Base-by-base conservation (phyloP, 805 yeast species). In the Zygotorulaspora sp. region DNA sequence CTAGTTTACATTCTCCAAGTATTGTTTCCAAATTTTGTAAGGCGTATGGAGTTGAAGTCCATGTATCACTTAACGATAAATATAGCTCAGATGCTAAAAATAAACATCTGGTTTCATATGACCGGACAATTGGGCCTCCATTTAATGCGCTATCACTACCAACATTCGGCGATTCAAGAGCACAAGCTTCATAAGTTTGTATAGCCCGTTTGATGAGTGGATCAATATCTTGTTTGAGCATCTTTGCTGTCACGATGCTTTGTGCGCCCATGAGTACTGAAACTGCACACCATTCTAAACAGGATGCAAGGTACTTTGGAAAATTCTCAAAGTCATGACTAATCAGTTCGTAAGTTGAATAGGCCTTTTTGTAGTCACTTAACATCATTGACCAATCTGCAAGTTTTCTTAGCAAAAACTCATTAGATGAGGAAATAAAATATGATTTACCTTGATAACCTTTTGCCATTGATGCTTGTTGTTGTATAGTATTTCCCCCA, bases 321-420 rank as follows among this genome's bases (percentile, higher is more conserved):
- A 80, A 73, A 42, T 75, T 74, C 26, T 76, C 67, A 48, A 80
- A 80, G 56, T 89, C 96, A 52, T 83, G 81, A 43, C 81, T 80
- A 25, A 87, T 70, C 35, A 85, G 58, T 43, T 90, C 97, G 57
- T 90, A 90, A 1, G 87, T 83, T 1, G 83, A 68, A 53, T 83
- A 81, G 2, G 97, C 92, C 41, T 77, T 78, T 57, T 80, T 80
- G 68, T 83, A 90, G 64, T 92, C 96, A 24, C 88, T 75, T n/a
- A 89, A 63, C 78, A 92, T 85, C 52, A 90, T 78, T 5, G 88
- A 78, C 86, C 95, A 86, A 58, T 92, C 98, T 0, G 95, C 97
- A 18, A 90, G 66, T 54, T 83, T 82, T 35, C 97, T 68, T 18
- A 88, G 70, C 29, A 76, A 70, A 55, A 85, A 83, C 50, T 87